Conservation (phyloP, 176 grass and related monocot species). For the Leersia perrieri region DNA sequence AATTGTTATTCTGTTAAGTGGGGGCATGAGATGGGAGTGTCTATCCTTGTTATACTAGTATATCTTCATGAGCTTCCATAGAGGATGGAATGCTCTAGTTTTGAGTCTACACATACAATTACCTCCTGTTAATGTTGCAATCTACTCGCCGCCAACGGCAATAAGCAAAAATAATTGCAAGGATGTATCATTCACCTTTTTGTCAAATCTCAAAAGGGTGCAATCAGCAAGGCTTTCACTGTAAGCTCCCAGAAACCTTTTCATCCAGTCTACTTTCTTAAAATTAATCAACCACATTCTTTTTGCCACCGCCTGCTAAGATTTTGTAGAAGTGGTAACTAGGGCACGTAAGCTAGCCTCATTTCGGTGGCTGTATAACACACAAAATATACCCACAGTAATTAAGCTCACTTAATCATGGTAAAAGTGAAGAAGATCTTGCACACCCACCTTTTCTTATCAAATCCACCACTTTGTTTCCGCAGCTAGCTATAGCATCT, state of each 20-base stretch:
- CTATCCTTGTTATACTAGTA: no score
- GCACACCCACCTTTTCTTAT: neutral
- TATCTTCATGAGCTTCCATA: neutral
- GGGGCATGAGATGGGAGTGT: no score
- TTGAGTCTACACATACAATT: neutral
- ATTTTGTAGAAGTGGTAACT: neutral
- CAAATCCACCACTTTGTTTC: conserved; percentile 13
- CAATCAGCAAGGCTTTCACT: neutral
- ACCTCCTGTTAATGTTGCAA: neutral
- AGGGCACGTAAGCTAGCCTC: neutral
- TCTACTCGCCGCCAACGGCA: neutral
- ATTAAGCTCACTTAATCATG: neutral
- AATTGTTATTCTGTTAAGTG: neutral
- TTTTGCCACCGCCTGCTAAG: neutral
- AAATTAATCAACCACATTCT: neutral
- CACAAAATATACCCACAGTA: neutral
- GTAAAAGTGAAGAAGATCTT: neutral
- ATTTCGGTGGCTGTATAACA: neutral
- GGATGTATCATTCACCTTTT: neutral
- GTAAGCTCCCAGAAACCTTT: neutral
- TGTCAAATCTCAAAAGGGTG: neutral
- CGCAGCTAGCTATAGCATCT: neutral
- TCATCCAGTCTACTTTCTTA: neutral
- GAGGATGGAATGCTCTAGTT: neutral
- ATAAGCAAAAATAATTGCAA: neutral